Percentiles rank a stretch among this genome's conserved stretches.
Evolutionary conservation across 257 asterid species (phyloP).

Genomic region (Solanum chilense): DNA sequence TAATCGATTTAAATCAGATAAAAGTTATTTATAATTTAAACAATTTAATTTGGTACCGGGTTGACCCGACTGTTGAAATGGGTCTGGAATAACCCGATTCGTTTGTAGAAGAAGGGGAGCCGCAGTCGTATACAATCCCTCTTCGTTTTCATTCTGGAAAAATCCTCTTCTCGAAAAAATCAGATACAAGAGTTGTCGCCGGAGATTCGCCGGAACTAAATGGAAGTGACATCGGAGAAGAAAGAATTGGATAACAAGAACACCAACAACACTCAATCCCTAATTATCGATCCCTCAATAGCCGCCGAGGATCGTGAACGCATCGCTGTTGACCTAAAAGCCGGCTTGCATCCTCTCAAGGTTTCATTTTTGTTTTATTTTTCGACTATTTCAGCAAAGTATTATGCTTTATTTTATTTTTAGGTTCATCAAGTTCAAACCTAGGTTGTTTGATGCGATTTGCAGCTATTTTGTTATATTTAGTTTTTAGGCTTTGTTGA

Average conservation of each 20-base stretch:
- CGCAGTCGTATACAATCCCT: background rate
- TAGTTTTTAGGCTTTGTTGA: background rate
- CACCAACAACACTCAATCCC: background rate
- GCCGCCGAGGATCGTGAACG: background rate
- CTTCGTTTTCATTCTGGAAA: background rate
- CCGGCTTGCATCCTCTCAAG: constrained; percentile 90
- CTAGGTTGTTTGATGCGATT: background rate
- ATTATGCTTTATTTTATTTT: background rate
- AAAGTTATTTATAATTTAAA: too few species aligned
- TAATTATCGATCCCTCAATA: background rate
- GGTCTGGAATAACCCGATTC: background rate
- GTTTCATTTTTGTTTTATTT: constrained; percentile 14
- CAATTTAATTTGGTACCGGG: background rate
- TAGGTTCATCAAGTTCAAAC: background rate
- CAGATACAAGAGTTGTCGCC: background rate
- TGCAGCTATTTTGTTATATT: background rate
- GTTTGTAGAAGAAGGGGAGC: background rate
- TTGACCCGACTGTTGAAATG: background rate
- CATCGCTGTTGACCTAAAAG: constrained; percentile 31
- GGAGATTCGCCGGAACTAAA: background rate
- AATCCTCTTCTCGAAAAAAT: background rate
- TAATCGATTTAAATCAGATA: background rate
- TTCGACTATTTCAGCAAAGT: background rate
- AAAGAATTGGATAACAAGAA: background rate
- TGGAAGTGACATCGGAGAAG: background rate